Evolutionary conservation across 148 eudicot genomes (phyloP), one percentile per base, ranked within the genome.

Genomic region (Vaccinium myrtillus): DNA sequence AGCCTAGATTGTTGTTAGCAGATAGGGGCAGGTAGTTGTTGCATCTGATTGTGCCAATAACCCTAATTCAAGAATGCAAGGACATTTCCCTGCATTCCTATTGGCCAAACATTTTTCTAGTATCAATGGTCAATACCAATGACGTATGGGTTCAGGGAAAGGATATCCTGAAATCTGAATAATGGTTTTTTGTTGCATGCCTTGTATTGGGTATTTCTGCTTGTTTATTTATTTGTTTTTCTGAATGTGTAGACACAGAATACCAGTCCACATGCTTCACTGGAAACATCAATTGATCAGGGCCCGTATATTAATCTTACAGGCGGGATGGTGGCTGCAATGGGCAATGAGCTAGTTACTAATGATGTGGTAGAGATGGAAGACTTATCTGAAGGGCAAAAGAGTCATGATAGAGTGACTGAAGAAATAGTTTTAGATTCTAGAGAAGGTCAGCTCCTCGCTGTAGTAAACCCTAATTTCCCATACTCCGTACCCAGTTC

Each of bases 301-400:
- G 91, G 93, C 43, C 98, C 98, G 11, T 95, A 89, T 87, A 84
- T 95, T 54, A 94, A 90, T 67, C 85, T 93, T n/a, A 84, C 94
- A 14, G 95, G 93, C 48, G 98, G 96, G 43, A 93, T 87, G 92
- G 89, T 94, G 73, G 93, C 95, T 85, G 95, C 96, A 55, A 88
- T 89, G 70, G 90, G 87, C 67, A 89, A 90, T 80, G 92, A 82
- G n/a, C 88, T 73, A 48, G 76, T 80, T 56, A 80, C 63, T 83
- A 84, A 87, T 76, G 86, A 85, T 75, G 80, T 54, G 46, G 87
- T 69, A 36, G 87, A 84, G 50, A 82, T 69, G 5, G 39, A n/a
- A 69, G 39, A 87, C 58, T 84, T 84, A 25, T 80, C 86, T 36
- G 89, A 86, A 78, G 80, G 59, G 83, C 56, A 48, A 49, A 50